Percentiles rank a stretch among this genome's conserved stretches.
Conservation (phyloP, 768 basidiomycete genomes). For the Sporobolomyces roseus region DNA sequence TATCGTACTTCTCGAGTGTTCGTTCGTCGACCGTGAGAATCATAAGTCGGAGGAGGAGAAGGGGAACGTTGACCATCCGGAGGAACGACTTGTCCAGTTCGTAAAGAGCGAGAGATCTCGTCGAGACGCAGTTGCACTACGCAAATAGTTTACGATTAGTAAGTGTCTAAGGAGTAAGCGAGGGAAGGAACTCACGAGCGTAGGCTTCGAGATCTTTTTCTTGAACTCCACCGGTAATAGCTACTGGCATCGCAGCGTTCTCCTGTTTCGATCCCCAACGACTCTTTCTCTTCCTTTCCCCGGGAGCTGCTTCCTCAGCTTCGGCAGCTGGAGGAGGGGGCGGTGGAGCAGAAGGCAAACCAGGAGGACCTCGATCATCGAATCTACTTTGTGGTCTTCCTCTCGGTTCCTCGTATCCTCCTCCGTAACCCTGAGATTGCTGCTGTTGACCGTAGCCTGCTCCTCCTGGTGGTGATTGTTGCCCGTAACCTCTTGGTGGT, state of each 20-base stretch:
- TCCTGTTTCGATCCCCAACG: slow-evolving; percentile 86
- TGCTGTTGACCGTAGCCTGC: slow-evolving; percentile 6
- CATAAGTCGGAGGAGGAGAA: slow-evolving; percentile 95
- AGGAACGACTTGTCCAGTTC: slow-evolving; percentile 90
- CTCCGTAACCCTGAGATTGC: slow-evolving; percentile 3
- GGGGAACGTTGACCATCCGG: slow-evolving; percentile 91
- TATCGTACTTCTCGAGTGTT: slow-evolving; percentile 99
- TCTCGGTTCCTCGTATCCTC: slow-evolving; percentile 25
- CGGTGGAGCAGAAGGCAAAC: slow-evolving; percentile 25
- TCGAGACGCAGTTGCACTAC: slow-evolving; percentile 82
- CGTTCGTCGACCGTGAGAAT: slow-evolving; percentile 92
- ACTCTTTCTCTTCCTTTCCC: slow-evolving; percentile 85
- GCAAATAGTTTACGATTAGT: neutral
- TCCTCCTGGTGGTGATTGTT: neutral
- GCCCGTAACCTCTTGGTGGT: neutral
- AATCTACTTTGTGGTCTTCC: slow-evolving; percentile 20
- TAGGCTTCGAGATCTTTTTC: slow-evolving; percentile 96
- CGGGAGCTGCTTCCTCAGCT: slow-evolving; percentile 14
- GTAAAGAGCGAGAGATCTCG: slow-evolving; percentile 92
- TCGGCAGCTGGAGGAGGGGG: slow-evolving; percentile 5
- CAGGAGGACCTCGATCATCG: slow-evolving; percentile 32
- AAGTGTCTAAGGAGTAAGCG: neutral
- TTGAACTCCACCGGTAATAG: slow-evolving; percentile 83
- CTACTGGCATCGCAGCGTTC: slow-evolving; percentile 87
- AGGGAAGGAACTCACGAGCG: slow-evolving; percentile 55